phyloP scores from a whole-genome alignment of 202 grass and related monocot species.

The Panicum virgatum region DNA sequence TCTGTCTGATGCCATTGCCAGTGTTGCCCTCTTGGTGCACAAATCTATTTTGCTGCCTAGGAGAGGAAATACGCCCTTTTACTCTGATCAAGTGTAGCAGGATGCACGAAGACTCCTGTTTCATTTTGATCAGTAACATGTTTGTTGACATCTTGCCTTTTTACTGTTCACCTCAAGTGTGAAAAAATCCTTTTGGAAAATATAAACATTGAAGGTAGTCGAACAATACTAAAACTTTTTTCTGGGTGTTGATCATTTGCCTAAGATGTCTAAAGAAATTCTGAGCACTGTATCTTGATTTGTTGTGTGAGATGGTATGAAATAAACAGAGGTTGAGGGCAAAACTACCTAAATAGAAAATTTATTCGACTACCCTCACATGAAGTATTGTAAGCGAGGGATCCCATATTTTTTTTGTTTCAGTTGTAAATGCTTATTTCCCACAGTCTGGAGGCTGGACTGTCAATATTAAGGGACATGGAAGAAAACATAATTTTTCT shows the following conservation, averaged over 20 bases:
- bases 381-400: background rate
- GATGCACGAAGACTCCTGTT: background rate
- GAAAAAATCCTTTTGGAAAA: background rate
- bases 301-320: background rate
- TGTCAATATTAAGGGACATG: background rate
- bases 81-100: background rate
- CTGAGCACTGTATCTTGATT: background rate
- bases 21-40: background rate
- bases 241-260: background rate
- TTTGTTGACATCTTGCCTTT: background rate
- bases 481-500: background rate
- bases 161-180: background rate
- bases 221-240: background rate
- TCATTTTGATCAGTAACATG: background rate
- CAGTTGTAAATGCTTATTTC: background rate
- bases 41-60: background rate
- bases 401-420: background rate
- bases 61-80: background rate
- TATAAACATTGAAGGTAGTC: background rate
- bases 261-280: background rate
- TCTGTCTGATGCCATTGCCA: background rate
- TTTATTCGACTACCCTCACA: background rate
- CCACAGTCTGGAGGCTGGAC: background rate
- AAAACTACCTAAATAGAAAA: background rate
- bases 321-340: background rate